Evolutionary conservation across 768 basidiomycete genomes (phyloP).

Genomic region (Psilocybe sp.): DNA sequence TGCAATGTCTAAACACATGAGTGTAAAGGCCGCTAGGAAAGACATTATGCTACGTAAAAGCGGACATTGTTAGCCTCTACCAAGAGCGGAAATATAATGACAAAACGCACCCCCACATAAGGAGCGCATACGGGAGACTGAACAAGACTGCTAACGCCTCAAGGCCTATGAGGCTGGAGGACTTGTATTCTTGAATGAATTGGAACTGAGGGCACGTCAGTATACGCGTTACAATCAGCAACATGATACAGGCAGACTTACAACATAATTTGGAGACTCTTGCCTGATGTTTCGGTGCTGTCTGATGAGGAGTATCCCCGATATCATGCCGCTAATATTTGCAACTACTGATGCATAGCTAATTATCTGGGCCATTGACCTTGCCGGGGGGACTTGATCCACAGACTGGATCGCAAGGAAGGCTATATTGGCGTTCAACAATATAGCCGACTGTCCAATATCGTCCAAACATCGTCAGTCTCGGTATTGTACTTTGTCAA

Average conservation of each 20-base stretch:
- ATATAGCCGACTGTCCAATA: constrained; percentile 44
- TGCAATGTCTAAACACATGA: constrained; percentile 10
- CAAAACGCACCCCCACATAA: constrained; percentile 56
- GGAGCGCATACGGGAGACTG: constrained; percentile 51
- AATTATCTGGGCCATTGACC: constrained; percentile 37
- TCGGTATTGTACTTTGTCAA: neutral
- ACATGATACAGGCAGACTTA: neutral
- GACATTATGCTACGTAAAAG: constrained; percentile 14
- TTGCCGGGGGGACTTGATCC: constrained; percentile 18
- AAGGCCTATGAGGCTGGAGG: constrained; percentile 28
- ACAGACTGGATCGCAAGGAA: constrained; percentile 50
- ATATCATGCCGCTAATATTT: constrained; percentile 42
- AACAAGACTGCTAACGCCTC: constrained; percentile 52
- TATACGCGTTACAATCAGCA: neutral
- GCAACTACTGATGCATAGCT: constrained; percentile 45
- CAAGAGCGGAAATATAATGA: neutral
- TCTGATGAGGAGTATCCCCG: constrained; percentile 40
- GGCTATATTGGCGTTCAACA: constrained; percentile 55
- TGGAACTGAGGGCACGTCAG: too few species aligned
- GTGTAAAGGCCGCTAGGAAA: constrained; percentile 22
- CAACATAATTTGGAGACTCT: neutral
- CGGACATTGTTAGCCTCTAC: neutral
- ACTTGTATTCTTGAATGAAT: too few species aligned
- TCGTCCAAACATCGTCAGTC: neutral
- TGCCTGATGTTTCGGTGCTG: constrained; percentile 24